phyloP scores from a whole-genome alignment of 1,139 yeast genomes.

The Trichomonascaceae sp. region DNA sequence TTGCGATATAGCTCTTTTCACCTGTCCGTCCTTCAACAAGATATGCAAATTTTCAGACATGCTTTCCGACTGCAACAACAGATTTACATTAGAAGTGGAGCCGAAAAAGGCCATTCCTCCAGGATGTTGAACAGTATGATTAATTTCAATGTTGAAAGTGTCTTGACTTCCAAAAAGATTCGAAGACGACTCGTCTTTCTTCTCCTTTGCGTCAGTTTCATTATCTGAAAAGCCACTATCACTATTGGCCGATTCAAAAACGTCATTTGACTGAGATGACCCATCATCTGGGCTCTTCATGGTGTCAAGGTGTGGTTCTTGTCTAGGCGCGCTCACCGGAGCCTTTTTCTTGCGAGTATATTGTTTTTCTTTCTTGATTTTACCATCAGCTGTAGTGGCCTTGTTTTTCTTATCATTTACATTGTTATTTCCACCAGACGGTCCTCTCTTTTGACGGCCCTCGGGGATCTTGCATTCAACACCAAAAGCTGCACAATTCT shows the following conservation, averaged over 20 bases:
- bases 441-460: constrained; percentile 36
- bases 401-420: not conserved
- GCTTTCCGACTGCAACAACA: constrained; percentile 29
- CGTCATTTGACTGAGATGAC: not conserved
- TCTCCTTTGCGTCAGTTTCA: not conserved
- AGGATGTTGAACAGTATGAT: constrained; percentile 20
- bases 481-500: constrained; percentile 67
- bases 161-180: constrained; percentile 6
- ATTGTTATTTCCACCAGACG: not conserved
- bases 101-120: constrained; percentile 30
- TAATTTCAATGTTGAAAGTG: constrained; percentile 17
- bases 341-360: not conserved
- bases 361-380: constrained; percentile 2
- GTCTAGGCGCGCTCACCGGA: not conserved
- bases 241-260: not conserved
- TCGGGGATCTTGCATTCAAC: constrained; percentile 68
- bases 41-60: constrained; percentile 31
- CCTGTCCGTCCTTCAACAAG: constrained; percentile 28
- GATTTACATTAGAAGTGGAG: constrained; percentile 30
- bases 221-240: not conserved
- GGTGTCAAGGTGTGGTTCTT: not conserved
- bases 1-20: constrained; percentile 21
- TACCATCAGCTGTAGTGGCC: not conserved
- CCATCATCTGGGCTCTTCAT: not conserved
- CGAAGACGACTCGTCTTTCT: not conserved